phyloP scores from a whole-genome alignment of 2,329 filamentous ascomycete genomes.

The Bipolaris victoriae region DNA sequence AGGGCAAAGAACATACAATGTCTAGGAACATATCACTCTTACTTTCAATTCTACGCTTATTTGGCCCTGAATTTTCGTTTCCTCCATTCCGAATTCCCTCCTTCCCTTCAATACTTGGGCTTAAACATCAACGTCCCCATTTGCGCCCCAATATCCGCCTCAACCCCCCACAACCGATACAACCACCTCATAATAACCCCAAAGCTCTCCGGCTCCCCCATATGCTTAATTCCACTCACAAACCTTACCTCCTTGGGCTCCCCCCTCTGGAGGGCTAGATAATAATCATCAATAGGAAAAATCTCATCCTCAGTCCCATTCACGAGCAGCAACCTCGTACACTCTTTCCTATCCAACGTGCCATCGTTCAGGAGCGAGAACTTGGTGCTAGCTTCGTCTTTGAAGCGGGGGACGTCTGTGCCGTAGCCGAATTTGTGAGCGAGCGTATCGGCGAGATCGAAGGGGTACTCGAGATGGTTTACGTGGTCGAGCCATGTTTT shows the following conservation, averaged over 20 bases:
- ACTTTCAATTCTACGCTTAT: too few relatives aligned
- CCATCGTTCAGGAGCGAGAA: conserved; percentile 63
- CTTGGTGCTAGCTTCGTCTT: conserved; percentile 54
- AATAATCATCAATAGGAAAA: conserved; percentile 67
- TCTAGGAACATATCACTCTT: background rate
- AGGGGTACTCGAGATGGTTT: conserved; percentile 65
- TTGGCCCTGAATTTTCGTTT: too few relatives aligned
- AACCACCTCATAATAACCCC: conserved; percentile 57
- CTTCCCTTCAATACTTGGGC: conserved; percentile 49
- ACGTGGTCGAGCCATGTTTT: conserved; percentile 60
- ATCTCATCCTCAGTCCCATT: conserved; percentile 67
- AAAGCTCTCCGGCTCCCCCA: conserved; percentile 60
- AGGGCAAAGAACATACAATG: background rate
- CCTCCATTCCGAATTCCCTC: too few relatives aligned
- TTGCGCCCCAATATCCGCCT: conserved; percentile 52
- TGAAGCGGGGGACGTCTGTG: conserved; percentile 51
- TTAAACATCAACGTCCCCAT: conserved; percentile 56
- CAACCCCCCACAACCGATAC: conserved; percentile 55
- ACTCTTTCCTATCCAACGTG: conserved; percentile 58
- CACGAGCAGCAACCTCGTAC: conserved; percentile 60
- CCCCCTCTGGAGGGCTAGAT: conserved; percentile 61
- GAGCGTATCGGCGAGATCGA: conserved; percentile 60
- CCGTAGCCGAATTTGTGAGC: conserved; percentile 57
- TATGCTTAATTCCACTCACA: conserved; percentile 54
- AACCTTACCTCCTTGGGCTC: conserved; percentile 60